Conservation (phyloP, 1,139 yeast genomes). For the Candida sanyaensis region DNA sequence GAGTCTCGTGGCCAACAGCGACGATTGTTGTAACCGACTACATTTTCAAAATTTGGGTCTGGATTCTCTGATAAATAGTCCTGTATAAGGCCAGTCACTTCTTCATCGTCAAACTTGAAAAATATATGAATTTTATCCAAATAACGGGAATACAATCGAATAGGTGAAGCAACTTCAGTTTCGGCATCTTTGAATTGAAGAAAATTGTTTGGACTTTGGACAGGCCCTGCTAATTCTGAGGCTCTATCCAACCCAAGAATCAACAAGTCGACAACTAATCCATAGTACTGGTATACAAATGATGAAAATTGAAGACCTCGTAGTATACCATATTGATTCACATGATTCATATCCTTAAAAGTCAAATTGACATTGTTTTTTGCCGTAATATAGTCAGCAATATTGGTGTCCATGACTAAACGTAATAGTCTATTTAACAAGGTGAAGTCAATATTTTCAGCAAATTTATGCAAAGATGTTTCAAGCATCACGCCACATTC, state of each 20-base stretch:
- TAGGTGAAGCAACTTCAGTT: slow-evolving; percentile 67
- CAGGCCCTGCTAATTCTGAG: slow-evolving; percentile 79
- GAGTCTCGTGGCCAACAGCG: slow-evolving; percentile 95
- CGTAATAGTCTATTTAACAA: slow-evolving; percentile 78
- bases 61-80: slow-evolving; percentile 83
- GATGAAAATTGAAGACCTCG: slow-evolving; percentile 91
- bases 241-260: slow-evolving; percentile 88
- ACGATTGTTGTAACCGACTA: slow-evolving; percentile 85
- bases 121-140: slow-evolving; percentile 80
- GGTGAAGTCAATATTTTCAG: slow-evolving; percentile 88
- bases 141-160: slow-evolving; percentile 79
- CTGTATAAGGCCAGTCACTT: slow-evolving; percentile 75
- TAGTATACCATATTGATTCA: slow-evolving; percentile 83
- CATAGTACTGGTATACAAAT: slow-evolving; percentile 87
- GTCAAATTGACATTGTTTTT: slow-evolving; percentile 82
- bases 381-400: slow-evolving; percentile 94
- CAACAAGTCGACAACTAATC: slow-evolving; percentile 78
- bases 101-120: slow-evolving; percentile 72
- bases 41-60: slow-evolving; percentile 85
- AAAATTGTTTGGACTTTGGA: slow-evolving; percentile 72
- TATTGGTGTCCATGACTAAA: slow-evolving; percentile 81
- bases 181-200: slow-evolving; percentile 64
- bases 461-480: slow-evolving; percentile 64
- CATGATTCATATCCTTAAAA: slow-evolving; percentile 94
- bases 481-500: slow-evolving; percentile 85